Conservation (phyloP, 345 rosid species). For the Linum lewisii region DNA sequence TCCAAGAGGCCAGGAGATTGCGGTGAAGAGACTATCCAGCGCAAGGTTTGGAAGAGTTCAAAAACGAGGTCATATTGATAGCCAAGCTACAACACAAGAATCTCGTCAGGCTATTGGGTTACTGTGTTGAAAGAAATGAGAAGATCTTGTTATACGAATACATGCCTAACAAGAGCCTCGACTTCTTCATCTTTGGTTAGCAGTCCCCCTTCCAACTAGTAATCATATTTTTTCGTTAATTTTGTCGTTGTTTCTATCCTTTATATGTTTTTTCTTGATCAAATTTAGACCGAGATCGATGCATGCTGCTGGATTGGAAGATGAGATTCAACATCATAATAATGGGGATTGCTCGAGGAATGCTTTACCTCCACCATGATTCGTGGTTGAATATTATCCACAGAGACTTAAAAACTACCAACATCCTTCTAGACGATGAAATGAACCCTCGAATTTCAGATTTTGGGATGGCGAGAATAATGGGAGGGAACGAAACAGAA, state of each 20-base stretch:
- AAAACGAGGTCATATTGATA: constrained; percentile 7
- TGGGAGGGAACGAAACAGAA: constrained; percentile 15
- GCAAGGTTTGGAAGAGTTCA: constrained; percentile 8
- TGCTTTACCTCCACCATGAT: constrained; percentile 4
- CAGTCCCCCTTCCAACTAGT: too few species aligned
- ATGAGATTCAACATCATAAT: not conserved
- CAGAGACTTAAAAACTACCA: constrained; percentile 3
- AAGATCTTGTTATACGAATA: constrained; percentile 7
- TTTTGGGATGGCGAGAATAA: constrained; percentile 9
- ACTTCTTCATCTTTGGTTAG: constrained; percentile 6
- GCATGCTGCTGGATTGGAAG: not conserved
- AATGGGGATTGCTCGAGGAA: constrained; percentile 2
- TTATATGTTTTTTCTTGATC: too few species aligned
- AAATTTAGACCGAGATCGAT: not conserved
- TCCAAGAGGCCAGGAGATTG: constrained; percentile 6
- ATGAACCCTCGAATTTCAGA: not conserved
- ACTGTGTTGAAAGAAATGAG: constrained; percentile 6
- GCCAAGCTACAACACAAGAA: constrained; percentile 8
- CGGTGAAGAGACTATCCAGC: constrained; percentile 3
- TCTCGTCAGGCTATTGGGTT: constrained; percentile 8
- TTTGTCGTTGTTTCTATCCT: not conserved
- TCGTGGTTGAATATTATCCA: constrained; percentile 1
- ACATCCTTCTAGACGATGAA: not conserved
- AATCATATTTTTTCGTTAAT: too few species aligned
- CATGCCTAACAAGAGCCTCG: constrained; percentile 9